Conservation (phyloP, 2,329 filamentous ascomycete species). For the Pezicula neosporulosa region DNA sequence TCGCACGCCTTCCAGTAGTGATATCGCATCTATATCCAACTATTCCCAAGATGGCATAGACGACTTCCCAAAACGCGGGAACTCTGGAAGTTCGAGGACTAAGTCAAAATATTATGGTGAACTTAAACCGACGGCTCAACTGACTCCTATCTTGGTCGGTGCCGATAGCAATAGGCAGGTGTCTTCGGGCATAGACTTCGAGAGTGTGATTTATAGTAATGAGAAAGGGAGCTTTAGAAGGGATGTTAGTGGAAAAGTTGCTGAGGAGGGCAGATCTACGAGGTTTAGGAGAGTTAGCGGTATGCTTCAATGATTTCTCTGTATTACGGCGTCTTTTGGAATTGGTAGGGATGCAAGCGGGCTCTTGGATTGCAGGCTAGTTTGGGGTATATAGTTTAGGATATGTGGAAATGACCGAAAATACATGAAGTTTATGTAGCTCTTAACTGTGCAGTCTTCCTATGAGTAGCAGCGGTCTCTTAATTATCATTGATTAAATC, state of each 20-base stretch:
- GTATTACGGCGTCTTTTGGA: not conserved
- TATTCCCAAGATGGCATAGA: constrained; percentile 1
- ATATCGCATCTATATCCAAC: constrained; percentile 38
- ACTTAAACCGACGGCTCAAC: constrained; percentile 49
- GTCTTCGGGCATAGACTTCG: constrained; percentile 56
- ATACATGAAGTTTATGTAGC: too few species aligned
- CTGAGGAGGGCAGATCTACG: constrained; percentile 58
- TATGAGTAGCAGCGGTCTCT: too few species aligned
- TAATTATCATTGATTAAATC: too few species aligned
- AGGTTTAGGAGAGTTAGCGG: constrained; percentile 36
- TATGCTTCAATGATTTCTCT: constrained; percentile 2
- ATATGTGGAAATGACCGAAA: too few species aligned
- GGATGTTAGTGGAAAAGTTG: constrained; percentile 70
- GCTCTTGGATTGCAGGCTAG: not conserved
- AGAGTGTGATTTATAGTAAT: constrained; percentile 28
- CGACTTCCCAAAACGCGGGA: constrained; percentile 1
- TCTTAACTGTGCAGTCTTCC: too few species aligned
- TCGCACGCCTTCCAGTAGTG: constrained; percentile 29
- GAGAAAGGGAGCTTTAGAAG: constrained; percentile 36
- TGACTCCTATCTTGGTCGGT: constrained; percentile 44
- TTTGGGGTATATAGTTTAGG: constrained; percentile 5
- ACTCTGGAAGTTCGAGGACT: constrained; percentile 27
- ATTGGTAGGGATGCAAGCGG: not conserved
- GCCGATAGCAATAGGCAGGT: constrained; percentile 40
- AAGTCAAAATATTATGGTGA: constrained; percentile 58